Evolutionary conservation across 495 filamentous ascomycete species (phyloP).

Genomic region (Hypoxylon lenormandii): DNA sequence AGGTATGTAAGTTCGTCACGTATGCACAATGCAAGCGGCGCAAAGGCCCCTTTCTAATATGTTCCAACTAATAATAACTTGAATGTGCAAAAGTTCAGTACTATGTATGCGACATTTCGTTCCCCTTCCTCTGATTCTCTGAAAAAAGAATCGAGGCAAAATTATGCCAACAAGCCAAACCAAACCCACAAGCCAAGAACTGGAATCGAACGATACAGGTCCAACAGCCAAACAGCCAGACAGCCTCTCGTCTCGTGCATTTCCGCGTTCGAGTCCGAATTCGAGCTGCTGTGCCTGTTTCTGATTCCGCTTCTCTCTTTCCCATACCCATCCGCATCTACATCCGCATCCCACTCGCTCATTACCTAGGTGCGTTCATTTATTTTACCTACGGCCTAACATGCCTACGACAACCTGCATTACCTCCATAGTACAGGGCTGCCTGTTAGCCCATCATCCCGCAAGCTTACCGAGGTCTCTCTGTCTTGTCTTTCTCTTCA

Average conservation of each 20-base stretch:
- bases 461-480: constrained; percentile 33
- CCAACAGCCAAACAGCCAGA: no score
- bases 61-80: constrained; percentile 42
- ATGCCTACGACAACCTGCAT: neutral
- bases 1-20: constrained; percentile 20
- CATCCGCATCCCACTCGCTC: neutral
- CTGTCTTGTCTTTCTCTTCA: constrained; percentile 1
- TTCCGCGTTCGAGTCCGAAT: no score
- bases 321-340: constrained; percentile 23
- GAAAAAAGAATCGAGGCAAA: constrained; percentile 20
- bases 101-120: constrained; percentile 8
- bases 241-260: constrained; percentile 28
- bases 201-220: constrained; percentile 36
- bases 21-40: constrained; percentile 23
- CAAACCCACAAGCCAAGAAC: no score
- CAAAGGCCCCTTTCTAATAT: constrained; percentile 26
- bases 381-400: no score
- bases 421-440: neutral
- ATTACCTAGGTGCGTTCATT: no score
- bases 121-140: neutral
- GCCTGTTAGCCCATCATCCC: constrained; percentile 22
- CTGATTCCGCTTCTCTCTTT: constrained; percentile 1
- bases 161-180: constrained; percentile 39
- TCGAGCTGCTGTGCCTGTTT: constrained; percentile 13
- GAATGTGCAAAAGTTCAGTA: constrained; percentile 23